phyloP scores from a whole-genome alignment of 345 rosid genomes.

The Hibiscus trionum region DNA sequence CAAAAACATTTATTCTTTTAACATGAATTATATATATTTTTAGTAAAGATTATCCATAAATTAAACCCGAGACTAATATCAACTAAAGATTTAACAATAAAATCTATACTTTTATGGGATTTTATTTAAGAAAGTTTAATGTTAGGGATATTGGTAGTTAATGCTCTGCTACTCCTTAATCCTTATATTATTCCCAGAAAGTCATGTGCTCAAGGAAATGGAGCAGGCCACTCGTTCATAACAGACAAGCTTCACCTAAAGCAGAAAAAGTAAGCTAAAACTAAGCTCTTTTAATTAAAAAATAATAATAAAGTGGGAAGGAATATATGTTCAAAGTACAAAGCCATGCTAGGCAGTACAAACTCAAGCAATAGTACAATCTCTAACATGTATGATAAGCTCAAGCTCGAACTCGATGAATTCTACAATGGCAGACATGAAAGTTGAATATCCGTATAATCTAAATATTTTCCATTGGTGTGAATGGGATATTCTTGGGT shows the following conservation, averaged over 20 bases:
- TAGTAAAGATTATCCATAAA: too few species aligned
- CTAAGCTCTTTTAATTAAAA: not conserved
- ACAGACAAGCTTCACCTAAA: constrained; percentile 7
- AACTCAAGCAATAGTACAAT: constrained; percentile 20
- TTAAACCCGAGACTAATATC: too few species aligned
- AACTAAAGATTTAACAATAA: too few species aligned
- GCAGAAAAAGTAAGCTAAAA: constrained; percentile 8
- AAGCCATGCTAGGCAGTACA: constrained; percentile 17
- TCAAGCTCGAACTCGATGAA: not conserved
- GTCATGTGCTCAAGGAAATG: not conserved
- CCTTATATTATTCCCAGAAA: not conserved
- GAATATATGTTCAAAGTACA: constrained; percentile 16
- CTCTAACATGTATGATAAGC: constrained; percentile 7
- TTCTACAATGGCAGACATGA: not conserved
- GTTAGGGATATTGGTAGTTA: not conserved
- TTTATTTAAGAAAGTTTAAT: not conserved
- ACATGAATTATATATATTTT: too few species aligned
- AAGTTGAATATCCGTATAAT: not conserved
- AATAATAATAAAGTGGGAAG: constrained; percentile 9
- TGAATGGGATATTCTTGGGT: constrained; percentile 31
- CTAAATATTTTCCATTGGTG: constrained; percentile 44
- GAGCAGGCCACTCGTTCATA: not conserved
- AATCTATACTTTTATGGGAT: not conserved
- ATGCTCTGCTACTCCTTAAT: not conserved
- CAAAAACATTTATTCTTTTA: too few species aligned